A percentile compares a stretch with the other conserved stretches of the same genome.
Conservation (phyloP, 148 eudicot genomes). For the Cornus controversa region DNA sequence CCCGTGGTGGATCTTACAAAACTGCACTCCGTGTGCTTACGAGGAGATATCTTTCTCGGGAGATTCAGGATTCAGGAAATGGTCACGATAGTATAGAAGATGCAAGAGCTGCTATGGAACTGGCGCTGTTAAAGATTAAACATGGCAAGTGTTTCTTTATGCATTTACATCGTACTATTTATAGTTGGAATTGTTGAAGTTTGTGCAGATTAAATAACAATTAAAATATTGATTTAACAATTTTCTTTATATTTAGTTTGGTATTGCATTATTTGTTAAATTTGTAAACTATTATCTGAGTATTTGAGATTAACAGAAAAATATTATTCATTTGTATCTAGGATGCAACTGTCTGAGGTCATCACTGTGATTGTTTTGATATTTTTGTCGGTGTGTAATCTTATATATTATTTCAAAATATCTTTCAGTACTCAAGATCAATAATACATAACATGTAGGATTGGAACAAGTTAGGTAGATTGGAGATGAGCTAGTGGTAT, state of each 20-base stretch:
- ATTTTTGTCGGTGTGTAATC: no score
- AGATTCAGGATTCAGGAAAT: slow-evolving; percentile 80
- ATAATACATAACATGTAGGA: no score
- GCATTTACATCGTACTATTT: neutral
- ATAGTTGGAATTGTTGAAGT: neutral
- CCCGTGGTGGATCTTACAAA: slow-evolving; percentile 82
- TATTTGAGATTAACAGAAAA: no score
- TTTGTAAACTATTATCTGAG: no score
- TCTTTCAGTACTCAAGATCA: no score
- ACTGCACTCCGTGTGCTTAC: slow-evolving; percentile 84
- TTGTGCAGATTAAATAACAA: neutral
- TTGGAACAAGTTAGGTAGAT: no score
- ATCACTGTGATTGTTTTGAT: no score
- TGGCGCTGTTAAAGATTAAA: slow-evolving; percentile 73
- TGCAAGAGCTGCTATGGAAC: slow-evolving; percentile 87
- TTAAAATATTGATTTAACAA: neutral
- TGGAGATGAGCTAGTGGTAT: no score
- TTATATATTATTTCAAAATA: no score
- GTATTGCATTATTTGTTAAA: no score
- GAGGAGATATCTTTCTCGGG: slow-evolving; percentile 71
- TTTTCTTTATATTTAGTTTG: neutral
- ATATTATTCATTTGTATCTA: no score
- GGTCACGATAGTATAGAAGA: slow-evolving; percentile 98
- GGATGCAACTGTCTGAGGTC: no score
- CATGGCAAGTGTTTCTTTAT: slow-evolving; percentile 53